phyloP scores from a whole-genome alignment of 768 basidiomycete species.

The Obba rivulosa region DNA sequence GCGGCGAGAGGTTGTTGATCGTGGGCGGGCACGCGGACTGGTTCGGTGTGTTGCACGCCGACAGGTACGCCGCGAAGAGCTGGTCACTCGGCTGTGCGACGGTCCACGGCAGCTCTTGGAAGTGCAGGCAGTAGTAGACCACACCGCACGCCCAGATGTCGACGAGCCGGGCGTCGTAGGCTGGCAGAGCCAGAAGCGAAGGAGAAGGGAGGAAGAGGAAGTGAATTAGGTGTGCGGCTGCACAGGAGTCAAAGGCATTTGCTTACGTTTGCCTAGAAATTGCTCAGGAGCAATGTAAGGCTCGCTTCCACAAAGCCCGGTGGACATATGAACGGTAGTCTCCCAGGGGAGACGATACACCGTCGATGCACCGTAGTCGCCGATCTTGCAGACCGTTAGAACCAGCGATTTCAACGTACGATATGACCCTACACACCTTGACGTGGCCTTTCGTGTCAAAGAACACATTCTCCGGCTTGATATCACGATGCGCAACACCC shows the following conservation, averaged over 20 bases:
- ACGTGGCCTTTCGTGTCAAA: constrained; percentile 89
- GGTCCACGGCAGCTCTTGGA: constrained; percentile 97
- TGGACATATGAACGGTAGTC: constrained; percentile 92
- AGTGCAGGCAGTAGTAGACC: constrained; percentile 98
- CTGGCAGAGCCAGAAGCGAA: too few relatives aligned
- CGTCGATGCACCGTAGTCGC: constrained; percentile 98
- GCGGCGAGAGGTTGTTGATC: constrained; percentile 84
- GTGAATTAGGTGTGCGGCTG: constrained; percentile 34
- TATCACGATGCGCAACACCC: constrained; percentile 95
- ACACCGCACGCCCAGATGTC: constrained; percentile 98
- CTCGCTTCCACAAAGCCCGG: constrained; percentile 94
- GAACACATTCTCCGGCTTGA: constrained; percentile 97
- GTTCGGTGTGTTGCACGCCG: constrained; percentile 45
- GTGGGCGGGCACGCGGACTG: constrained; percentile 52
- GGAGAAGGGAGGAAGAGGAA: constrained; percentile 11
- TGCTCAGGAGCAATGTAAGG: constrained; percentile 99
- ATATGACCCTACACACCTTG: constrained; percentile 58
- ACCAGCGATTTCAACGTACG: constrained; percentile 9
- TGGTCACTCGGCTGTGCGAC: constrained; percentile 81
- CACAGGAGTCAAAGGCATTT: constrained; percentile 23
- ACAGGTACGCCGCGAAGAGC: constrained; percentile 73
- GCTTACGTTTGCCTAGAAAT: constrained; percentile 94
- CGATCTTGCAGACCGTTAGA: constrained; percentile 56
- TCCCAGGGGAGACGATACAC: constrained; percentile 99
- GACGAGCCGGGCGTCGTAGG: constrained; percentile 94